Base-by-base conservation (phyloP, 768 basidiomycete species). In the Hebeloma cylindrosporum region DNA sequence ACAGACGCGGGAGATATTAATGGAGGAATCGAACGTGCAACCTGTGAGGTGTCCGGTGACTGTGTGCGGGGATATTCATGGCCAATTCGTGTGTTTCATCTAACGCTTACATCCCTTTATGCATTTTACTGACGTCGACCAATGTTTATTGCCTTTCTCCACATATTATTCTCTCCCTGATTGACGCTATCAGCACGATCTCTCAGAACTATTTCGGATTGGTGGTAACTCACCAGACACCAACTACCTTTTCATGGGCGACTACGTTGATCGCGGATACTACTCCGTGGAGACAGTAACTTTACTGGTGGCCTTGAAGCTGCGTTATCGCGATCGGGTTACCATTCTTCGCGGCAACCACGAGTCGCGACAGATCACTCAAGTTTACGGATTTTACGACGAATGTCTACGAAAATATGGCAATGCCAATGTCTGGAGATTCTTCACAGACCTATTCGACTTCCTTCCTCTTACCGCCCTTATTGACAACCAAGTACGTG, bases 191-290 rank as follows among this genome's bases (percentile, higher is more conserved):
- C 73, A 99, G 95, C 96, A 99, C 71, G 96, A 99, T 75, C 88
- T 99, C 43, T 95, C 93, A 46, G 96, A 99, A 66, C 85, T 98
- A 30, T 97, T 99, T 72, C 85, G 94, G 43, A 97, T 98, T 63
- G 96, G 96, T 41, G 96, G 96, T 38, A 95, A 96, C 72, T 95
- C 92, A 10, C 96, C 96, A 32, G 93, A 96, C 69, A 99, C 96
- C 54, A 99, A 97, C 72, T 99, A 99, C 68, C 87, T 99, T 59
- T 99, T 98, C 76, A 99, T 99, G 96, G 96, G 96, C 21, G 96
- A 99, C 75, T 99, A 97, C 64, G 96, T 98, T 58, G 96, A 97
- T 73, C 84, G 94, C 61, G 95, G 95, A 14, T 99, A 97, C 76
- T 98, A 97, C 72, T 96, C 93, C 14, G 95, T 99, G 45, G 96